phyloP scores from a whole-genome alignment of 495 filamentous ascomycete species.

The Diplogelasinospora grovesii region DNA sequence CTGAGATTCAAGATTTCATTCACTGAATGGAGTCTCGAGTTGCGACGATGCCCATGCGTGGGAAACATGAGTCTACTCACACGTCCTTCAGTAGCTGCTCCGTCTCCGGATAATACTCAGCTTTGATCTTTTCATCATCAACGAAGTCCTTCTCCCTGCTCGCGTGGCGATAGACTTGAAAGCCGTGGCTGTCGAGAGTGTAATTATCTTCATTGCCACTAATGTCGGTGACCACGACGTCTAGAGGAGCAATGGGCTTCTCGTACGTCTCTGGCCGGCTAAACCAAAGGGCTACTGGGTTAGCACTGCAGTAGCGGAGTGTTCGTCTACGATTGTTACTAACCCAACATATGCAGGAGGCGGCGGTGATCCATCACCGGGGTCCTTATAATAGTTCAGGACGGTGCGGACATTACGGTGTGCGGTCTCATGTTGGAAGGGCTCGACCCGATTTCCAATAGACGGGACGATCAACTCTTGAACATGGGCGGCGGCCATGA shows the following conservation, averaged over 20 bases:
- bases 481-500: slow-evolving; percentile 11
- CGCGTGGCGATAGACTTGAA: slow-evolving; percentile 31
- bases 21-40: too few species aligned
- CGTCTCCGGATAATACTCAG: slow-evolving; percentile 58
- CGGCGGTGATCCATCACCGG: slow-evolving; percentile 52
- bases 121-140: slow-evolving; percentile 64
- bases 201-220: slow-evolving; percentile 30
- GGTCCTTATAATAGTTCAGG: slow-evolving; percentile 55
- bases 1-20: too few species aligned
- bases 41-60: not conserved
- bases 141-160: slow-evolving; percentile 54
- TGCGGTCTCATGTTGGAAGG: not conserved
- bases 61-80: slow-evolving; percentile 42
- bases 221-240: slow-evolving; percentile 36
- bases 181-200: slow-evolving; percentile 37
- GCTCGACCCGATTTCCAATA: slow-evolving; percentile 2
- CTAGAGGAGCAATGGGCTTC: not conserved
- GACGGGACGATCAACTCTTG: not conserved
- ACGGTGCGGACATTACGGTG: slow-evolving; percentile 45
- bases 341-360: slow-evolving; percentile 39
- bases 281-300: too few species aligned
- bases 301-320: too few species aligned
- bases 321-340: not conserved
- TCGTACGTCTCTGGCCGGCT: slow-evolving; percentile 1
- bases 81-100: slow-evolving; percentile 60